Percentiles rank a stretch among this genome's conserved stretches.
Conservation (phyloP, 1,284 basidiomycete species). For the Leccinum ponderosum region DNA sequence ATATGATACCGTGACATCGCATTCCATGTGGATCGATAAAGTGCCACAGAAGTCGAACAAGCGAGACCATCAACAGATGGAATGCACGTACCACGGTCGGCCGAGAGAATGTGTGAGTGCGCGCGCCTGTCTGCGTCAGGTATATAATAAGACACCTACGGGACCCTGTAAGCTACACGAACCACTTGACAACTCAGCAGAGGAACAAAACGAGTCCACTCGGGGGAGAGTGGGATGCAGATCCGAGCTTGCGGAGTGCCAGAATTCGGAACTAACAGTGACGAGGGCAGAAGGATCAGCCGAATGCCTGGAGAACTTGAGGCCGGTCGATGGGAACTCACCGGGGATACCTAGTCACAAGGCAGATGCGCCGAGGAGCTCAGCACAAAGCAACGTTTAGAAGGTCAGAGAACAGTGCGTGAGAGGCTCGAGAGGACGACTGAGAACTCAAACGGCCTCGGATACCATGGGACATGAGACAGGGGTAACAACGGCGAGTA, state of each 20-base stretch:
- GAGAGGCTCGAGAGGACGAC: neutral
- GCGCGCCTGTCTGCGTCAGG: neutral
- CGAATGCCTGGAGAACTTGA: neutral
- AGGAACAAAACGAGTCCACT: neutral
- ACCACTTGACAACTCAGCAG: neutral
- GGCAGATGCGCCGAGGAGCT: neutral
- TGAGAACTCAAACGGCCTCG: neutral
- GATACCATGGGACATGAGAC: neutral
- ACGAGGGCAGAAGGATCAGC: neutral
- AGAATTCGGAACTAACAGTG: neutral
- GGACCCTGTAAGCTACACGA: neutral
- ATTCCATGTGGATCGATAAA: neutral
- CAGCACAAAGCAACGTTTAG: neutral
- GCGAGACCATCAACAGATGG: neutral
- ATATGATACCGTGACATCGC: neutral
- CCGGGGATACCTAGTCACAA: neutral
- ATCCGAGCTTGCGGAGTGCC: neutral
- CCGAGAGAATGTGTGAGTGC: neutral
- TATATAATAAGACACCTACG: neutral
- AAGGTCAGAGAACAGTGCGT: neutral
- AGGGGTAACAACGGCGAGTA: neutral
- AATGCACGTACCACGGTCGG: neutral
- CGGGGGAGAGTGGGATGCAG: neutral
- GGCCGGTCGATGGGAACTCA: neutral
- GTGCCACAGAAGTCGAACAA: neutral